A percentile compares a stretch with the other conserved stretches of the same genome.
Evolutionary conservation across 768 basidiomycete genomes (phyloP).

Genomic region (Xerocomellus dryophilus): DNA sequence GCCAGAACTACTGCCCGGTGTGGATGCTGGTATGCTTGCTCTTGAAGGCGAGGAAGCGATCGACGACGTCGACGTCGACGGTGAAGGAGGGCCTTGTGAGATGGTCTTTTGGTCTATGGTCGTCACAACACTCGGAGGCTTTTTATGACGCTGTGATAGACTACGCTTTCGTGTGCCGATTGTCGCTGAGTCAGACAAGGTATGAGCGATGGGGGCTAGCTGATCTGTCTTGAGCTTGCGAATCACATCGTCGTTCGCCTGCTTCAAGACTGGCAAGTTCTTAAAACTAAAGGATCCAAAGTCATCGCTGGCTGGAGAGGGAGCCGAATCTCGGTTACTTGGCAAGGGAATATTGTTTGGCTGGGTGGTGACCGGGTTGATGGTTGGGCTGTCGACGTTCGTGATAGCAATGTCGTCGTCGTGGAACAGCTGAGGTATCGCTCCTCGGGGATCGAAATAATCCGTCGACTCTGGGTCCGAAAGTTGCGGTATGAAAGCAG

Average conservation of each 20-base stretch:
- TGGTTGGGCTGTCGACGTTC: conserved; percentile 45
- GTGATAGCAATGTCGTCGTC: conserved; percentile 74
- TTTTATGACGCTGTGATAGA: conserved; percentile 76
- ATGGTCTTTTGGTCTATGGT: conserved; percentile 59
- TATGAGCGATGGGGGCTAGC: conserved; percentile 71
- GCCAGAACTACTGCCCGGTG: conserved; percentile 57
- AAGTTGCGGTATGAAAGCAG: conserved; percentile 93
- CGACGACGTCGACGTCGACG: conserved; percentile 87
- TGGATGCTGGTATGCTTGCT: conserved; percentile 65
- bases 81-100: conserved; percentile 82
- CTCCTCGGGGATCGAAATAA: conserved; percentile 97
- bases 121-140: conserved; percentile 76
- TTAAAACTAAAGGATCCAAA: conserved; percentile 99
- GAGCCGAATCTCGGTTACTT: conserved; percentile 41
- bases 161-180: conserved; percentile 71
- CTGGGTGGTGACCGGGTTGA: conserved; percentile 19
- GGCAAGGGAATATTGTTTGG: conserved; percentile 22
- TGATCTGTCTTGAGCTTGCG: conserved; percentile 93
- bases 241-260: conserved; percentile 98
- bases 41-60: conserved; percentile 88
- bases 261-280: conserved; percentile 92
- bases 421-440: conserved; percentile 85
- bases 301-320: conserved; percentile 73
- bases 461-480: conserved; percentile 98
- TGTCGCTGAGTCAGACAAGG: conserved; percentile 60